These are phyloP conservation scores for Rhodotorula sphaerocarpa DNA, from an alignment of 768 basidiomycete species.

Conservation along the genomic window DNA sequence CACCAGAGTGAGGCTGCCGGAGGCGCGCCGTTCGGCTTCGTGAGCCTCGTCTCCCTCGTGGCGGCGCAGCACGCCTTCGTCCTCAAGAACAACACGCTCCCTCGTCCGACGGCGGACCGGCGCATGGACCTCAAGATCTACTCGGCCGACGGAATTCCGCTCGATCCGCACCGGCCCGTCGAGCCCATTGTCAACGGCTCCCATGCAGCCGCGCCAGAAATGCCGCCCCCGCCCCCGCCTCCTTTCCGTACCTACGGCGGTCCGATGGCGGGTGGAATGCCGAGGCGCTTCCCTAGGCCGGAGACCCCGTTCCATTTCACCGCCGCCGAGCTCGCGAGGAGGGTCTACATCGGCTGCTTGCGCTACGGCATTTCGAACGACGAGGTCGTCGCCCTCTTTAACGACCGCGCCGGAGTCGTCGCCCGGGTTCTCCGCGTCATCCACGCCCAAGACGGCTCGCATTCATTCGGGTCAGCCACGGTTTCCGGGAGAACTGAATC, in stretches of 20 bases:
- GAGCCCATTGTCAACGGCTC: background rate
- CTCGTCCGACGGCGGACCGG: background rate
- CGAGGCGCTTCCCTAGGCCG: conserved; percentile 5
- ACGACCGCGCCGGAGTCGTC: conserved; percentile 15
- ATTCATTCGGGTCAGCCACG: conserved; percentile 8
- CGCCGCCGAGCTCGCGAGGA: conserved; percentile 22
- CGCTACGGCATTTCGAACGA: conserved; percentile 12
- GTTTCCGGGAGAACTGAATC: background rate
- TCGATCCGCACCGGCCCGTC: conserved; percentile 6
- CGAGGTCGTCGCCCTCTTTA: conserved; percentile 15
- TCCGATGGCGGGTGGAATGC: background rate
- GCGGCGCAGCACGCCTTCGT: conserved; percentile 7
- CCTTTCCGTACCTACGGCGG: background rate
- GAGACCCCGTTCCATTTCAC: conserved; percentile 11
- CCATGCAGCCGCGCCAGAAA: background rate
- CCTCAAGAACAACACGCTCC: background rate
- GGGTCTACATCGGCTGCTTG: conserved; percentile 19
- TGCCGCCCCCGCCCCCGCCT: background rate
- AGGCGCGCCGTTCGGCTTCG: conserved; percentile 2
- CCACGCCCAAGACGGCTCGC: conserved; percentile 4
- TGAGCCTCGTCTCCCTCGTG: conserved; percentile 4
- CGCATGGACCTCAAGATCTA: conserved; percentile 18
- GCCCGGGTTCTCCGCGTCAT: conserved; percentile 24
- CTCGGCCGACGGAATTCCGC: conserved; percentile 4
- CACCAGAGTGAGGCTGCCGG: background rate